Conservation (phyloP, 495 filamentous ascomycete genomes). For the Tuber borchii region DNA sequence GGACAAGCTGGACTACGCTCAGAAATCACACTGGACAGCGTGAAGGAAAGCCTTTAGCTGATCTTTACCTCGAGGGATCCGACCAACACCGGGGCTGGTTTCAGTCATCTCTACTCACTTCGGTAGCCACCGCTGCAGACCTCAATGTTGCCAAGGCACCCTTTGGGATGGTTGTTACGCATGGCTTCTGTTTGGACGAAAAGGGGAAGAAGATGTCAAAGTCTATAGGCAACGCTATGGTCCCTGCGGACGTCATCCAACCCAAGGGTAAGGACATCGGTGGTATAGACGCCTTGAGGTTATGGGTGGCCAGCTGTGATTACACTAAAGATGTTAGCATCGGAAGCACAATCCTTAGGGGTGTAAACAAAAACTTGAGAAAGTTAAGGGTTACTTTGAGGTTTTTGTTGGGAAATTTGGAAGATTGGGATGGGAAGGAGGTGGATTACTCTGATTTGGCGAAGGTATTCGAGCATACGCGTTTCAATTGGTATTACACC, state of each 20-base stretch:
- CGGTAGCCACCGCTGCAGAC: slow-evolving; percentile 52
- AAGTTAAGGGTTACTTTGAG: slow-evolving; percentile 85
- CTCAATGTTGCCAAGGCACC: slow-evolving; percentile 49
- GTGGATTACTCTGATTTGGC: slow-evolving; percentile 44
- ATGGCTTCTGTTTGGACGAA: slow-evolving; percentile 88
- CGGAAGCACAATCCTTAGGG: slow-evolving; percentile 63
- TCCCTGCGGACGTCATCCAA: slow-evolving; percentile 74
- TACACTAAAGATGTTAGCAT: slow-evolving; percentile 82
- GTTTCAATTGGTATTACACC: slow-evolving; percentile 46
- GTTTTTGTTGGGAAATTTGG: slow-evolving; percentile 74
- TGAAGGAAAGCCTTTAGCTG: slow-evolving; percentile 53
- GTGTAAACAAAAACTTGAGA: slow-evolving; percentile 65
- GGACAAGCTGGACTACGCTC: slow-evolving; percentile 73
- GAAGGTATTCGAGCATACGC: slow-evolving; percentile 11
- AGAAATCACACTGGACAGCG: slow-evolving; percentile 20
- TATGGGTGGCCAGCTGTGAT: slow-evolving; percentile 88
- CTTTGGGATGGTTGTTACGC: slow-evolving; percentile 80
- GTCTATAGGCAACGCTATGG: slow-evolving; percentile 83
- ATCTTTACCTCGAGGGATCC: slow-evolving; percentile 86
- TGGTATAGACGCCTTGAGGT: slow-evolving; percentile 45
- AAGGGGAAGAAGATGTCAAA: slow-evolving; percentile 97
- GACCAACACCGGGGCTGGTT: slow-evolving; percentile 99
- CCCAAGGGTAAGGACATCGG: slow-evolving; percentile 18
- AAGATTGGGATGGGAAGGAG: slow-evolving; percentile 49
- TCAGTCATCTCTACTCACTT: slow-evolving; percentile 93